Conservation (phyloP, 768 basidiomycete species). For the Psilocybe cubensis region DNA sequence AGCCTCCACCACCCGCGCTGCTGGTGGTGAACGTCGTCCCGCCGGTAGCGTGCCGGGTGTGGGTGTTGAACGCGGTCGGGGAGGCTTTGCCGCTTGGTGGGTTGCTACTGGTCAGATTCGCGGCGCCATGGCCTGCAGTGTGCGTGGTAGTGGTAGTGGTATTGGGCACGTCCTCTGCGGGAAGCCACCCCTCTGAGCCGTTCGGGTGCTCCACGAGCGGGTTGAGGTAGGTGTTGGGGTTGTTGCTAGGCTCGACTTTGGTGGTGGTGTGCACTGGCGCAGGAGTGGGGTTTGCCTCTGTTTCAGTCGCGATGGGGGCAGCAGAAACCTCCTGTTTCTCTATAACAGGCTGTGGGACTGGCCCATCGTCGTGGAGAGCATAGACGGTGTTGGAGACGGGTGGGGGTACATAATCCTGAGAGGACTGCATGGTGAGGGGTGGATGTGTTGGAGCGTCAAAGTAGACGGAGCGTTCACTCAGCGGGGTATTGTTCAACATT, state of each 20-base stretch:
- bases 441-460: constrained; percentile 17
- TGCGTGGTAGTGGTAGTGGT: not conserved
- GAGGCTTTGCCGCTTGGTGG: not conserved
- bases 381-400: constrained; percentile 3
- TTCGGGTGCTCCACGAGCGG: constrained; percentile 22
- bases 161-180: constrained; percentile 13
- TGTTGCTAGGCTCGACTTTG: not conserved
- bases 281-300: not conserved
- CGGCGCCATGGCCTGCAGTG: not conserved
- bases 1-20: constrained; percentile 6
- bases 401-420: constrained; percentile 19
- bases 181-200: constrained; percentile 32
- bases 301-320: too few species aligned
- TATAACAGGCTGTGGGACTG: not conserved
- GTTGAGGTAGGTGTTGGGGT: not conserved
- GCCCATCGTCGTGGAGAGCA: not conserved
- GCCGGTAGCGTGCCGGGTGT: not conserved
- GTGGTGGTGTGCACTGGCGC: not conserved
- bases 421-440: constrained; percentile 13
- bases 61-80: not conserved
- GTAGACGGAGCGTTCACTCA: constrained; percentile 14
- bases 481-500: constrained; percentile 4
- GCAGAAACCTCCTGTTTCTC: not conserved
- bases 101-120: too few species aligned
- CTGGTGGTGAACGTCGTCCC: not conserved